Evolutionary conservation across 768 basidiomycete species (phyloP), one percentile per base, ranked within the genome.

Genomic region (Tricholoma hemisulphureum): DNA sequence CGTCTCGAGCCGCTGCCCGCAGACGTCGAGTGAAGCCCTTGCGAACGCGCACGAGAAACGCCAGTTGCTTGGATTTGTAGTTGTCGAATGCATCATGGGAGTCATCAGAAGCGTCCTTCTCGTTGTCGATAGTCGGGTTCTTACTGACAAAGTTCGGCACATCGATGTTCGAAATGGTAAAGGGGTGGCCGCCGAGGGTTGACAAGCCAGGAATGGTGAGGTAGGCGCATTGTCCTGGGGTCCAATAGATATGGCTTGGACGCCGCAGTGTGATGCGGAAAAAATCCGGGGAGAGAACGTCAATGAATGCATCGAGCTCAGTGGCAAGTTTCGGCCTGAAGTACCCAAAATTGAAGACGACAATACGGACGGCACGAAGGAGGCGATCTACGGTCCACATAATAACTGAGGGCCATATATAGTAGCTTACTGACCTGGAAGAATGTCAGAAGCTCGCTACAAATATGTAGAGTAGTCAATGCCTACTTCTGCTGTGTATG

Each of bases 41-140:
- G 39, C 80, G 71, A n/a, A 83, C 83, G 14, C 83, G 77, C 58
- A 88, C 70, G 53, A 88, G 68, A 68, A 88, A 87, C 2, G 75
- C 72, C 6, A 87, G 68, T 24, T 85, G 75, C 53, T 77, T 77
- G 43, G n/a, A 18, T 32, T 24, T n/a, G 35, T 29, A 37, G 41
- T 18, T 16, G 29, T 56, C 41, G 8, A 4, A 39, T 14, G 20
- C 14, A 46, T 31, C 18, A 34, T 10, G 34, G 20, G 13, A 11
- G 20, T 4, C 18, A 18, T 48, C 18, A 14, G 55, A 29, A 46
- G 10, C 14, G 18, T 37, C 21, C 14, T 52, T 26, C n/a, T 52
- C n/a, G 6, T 13, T 10, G n/a, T 21, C 5, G 9, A 21, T 34
- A 9, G 16, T 11, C 4, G 26, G 58, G 56, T 67, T 65, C 35